Conservation (phyloP, 1,139 yeast genomes). For the Candida sanyaensis region DNA sequence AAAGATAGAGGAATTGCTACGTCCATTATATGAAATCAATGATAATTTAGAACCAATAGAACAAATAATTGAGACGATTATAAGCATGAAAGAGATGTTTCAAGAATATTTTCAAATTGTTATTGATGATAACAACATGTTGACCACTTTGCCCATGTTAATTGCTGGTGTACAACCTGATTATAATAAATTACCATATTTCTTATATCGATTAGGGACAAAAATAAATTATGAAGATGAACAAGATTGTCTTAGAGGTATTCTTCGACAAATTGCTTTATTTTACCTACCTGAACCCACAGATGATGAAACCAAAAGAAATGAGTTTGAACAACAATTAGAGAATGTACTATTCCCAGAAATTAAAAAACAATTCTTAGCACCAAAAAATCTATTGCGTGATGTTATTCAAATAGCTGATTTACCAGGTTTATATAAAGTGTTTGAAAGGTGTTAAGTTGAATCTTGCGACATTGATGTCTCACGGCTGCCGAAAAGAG, state of each 20-base stretch:
- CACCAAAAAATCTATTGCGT: constrained; percentile 52
- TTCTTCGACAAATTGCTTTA: constrained; percentile 68
- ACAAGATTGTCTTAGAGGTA: constrained; percentile 61
- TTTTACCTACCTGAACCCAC: constrained; percentile 70
- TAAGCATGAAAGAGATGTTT: constrained; percentile 71
- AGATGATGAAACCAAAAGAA: constrained; percentile 20
- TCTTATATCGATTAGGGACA: constrained; percentile 62
- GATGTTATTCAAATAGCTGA: constrained; percentile 85
- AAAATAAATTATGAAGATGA: constrained; percentile 69
- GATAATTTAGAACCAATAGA: constrained; percentile 18
- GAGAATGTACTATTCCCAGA: constrained; percentile 69
- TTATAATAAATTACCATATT: constrained; percentile 62
- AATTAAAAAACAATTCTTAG: constrained; percentile 63
- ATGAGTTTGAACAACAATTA: constrained; percentile 34
- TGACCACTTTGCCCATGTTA: constrained; percentile 66
- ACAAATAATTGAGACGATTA: constrained; percentile 27
- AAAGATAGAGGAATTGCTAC: constrained; percentile 28
- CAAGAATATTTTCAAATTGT: constrained; percentile 71
- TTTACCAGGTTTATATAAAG: constrained; percentile 85
- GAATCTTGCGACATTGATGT: neutral
- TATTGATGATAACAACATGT: constrained; percentile 27
- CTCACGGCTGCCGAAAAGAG: constrained; percentile 1
- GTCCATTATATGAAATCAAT: constrained; percentile 22
- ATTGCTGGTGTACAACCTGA: constrained; percentile 65
- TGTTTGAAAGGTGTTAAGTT: constrained; percentile 82